Evolutionary conservation across 2,329 filamentous ascomycete genomes (phyloP), one percentile per base, ranked within the genome.

Genomic region (Pseudocercospora ulei): DNA sequence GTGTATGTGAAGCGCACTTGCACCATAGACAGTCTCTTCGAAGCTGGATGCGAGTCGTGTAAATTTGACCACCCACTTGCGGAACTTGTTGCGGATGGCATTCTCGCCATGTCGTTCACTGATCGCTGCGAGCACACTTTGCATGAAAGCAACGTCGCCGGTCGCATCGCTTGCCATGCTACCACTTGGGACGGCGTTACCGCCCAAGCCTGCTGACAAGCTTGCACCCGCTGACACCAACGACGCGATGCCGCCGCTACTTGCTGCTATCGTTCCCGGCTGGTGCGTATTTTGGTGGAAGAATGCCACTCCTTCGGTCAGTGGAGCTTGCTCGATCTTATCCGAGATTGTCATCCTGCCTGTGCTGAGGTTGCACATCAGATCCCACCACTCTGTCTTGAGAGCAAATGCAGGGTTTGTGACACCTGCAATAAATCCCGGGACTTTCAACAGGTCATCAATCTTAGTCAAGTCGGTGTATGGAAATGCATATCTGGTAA

Each of bases 401-500:
- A 86, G 77, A 46, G 88, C 86, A 59, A 98, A 98, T 0, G 86
- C 88, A 4, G 90, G 90, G 57, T 98, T 98, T 1, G 88, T 98
- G 25, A 98, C 90, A 41, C 90, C 90, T 2, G 90, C 90, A 53
- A 98, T 94, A 62, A 98, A 98, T 2, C 90, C 90, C 4, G 90
- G 88, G 0, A 98, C 90, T 54, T 92, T 88, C 31, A 98, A 72
- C 7, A 98, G 72, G 58, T 96, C 90, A 51, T 98, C 90, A 43
- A 98, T 87, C 64, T 98, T 98, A 48, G 86, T 95, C 27, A 98
- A 71, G 65, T 98, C 90, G 1, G 90, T 98, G 58, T 98, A 98
- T 2, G 90, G 90, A 58, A 98, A 98, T 0, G 90, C 90, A 63
- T 96, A 85, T 11, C 90, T 76, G 5, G 88, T 94, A 62, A 98